phyloP scores from a whole-genome alignment of 2,329 filamentous ascomycete genomes.

The Fusarium sambucinum region DNA sequence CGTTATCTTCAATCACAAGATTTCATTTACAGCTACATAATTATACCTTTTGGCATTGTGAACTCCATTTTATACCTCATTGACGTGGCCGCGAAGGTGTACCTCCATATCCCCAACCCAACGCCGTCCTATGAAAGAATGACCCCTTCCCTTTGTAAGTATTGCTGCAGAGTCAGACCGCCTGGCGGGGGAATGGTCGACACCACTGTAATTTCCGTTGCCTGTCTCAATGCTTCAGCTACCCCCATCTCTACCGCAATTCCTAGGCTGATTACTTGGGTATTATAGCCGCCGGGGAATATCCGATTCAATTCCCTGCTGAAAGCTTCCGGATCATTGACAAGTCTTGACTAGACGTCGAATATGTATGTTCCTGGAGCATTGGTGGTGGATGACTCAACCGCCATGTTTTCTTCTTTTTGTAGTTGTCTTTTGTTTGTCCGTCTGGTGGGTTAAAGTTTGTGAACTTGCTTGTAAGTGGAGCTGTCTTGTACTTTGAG shows the following conservation, averaged over 20 bases:
- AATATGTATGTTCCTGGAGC: not conserved
- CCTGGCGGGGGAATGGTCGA: rapidly evolving
- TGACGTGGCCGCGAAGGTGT: not conserved
- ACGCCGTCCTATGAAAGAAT: rapidly evolving
- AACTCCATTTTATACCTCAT: not conserved
- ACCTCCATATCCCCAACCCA: not conserved
- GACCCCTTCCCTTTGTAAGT: rapidly evolving
- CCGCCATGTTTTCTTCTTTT: not conserved
- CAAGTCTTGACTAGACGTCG: rapidly evolving
- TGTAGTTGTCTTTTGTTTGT: not conserved
- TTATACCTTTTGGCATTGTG: not conserved
- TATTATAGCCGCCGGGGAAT: rapidly evolving
- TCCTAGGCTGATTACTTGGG: not conserved
- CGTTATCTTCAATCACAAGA: rapidly evolving
- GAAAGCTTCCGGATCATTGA: not conserved
- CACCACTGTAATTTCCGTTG: rapidly evolving
- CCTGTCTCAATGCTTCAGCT: not conserved
- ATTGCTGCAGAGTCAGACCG: rapidly evolving
- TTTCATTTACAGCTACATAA: not conserved
- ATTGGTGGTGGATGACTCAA: not conserved
- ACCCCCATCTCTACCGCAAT: rapidly evolving
- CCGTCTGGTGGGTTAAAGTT: rapidly evolving
- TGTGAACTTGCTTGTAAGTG: not conserved
- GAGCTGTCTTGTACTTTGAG: rapidly evolving
- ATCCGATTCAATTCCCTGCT: rapidly evolving